phyloP scores from a whole-genome alignment of 2,329 filamentous ascomycete species.

The Claviceps pusilla region DNA sequence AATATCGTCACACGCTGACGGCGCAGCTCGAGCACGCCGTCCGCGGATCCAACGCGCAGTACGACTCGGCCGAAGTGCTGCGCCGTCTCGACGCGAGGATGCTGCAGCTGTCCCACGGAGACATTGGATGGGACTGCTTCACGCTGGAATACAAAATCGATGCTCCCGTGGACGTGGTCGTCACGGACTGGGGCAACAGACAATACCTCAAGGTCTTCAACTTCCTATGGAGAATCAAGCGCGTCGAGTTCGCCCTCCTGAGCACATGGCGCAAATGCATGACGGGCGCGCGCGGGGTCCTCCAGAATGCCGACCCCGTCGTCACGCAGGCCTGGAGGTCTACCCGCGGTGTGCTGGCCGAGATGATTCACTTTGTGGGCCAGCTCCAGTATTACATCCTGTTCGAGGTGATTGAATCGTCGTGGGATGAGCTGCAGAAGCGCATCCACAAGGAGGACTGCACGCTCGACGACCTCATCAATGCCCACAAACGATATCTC shows the following conservation, averaged over 20 bases:
- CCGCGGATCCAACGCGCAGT: conserved; percentile 90
- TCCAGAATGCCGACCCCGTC: conserved; percentile 55
- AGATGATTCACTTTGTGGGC: conserved; percentile 97
- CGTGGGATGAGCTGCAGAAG: conserved; percentile 79
- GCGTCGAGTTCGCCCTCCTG: conserved; percentile 84
- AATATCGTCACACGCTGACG: conserved; percentile 91
- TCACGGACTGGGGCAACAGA: conserved; percentile 86
- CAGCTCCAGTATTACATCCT: conserved; percentile 98
- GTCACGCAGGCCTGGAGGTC: conserved; percentile 76
- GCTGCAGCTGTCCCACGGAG: conserved; percentile 88
- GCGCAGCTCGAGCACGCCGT: conserved; percentile 98
- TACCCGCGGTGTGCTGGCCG: conserved; percentile 74
- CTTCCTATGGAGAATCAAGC: conserved; percentile 95
- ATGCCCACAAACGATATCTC: conserved; percentile 79
- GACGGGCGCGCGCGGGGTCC: conserved; percentile 83
- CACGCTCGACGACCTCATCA: conserved; percentile 88
- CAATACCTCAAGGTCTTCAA: conserved; percentile 99
- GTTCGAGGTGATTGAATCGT: conserved; percentile 94
- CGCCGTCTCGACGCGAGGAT: conserved; percentile 90
- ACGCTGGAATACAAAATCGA: conserved; percentile 98
- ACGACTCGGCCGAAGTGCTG: conserved; percentile 81
- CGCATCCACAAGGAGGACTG: conserved; percentile 71
- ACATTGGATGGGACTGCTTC: conserved; percentile 98
- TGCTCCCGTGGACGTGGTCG: conserved; percentile 88
- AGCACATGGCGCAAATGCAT: conserved; percentile 91